A percentile compares a stretch with the other conserved stretches of the same genome.
Evolutionary conservation across 1,284 basidiomycete genomes (phyloP).

Genomic region (Pseudozyma pruni): DNA sequence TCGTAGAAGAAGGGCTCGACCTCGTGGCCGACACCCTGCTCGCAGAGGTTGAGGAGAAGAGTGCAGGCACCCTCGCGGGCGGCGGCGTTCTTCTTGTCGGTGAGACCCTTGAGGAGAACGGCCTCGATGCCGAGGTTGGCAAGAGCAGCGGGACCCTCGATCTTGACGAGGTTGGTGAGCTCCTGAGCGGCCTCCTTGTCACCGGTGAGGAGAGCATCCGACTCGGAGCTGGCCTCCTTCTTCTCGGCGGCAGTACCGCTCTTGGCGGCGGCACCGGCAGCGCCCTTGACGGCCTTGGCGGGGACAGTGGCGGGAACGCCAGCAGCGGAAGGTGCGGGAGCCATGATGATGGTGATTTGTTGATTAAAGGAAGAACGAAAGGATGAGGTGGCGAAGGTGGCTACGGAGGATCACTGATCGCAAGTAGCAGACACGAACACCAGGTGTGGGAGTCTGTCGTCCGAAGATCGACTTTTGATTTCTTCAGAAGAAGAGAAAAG

Average conservation of each 20-base stretch:
- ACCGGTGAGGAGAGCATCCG: constrained; percentile 67
- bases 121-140: constrained; percentile 80
- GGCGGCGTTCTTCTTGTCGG: constrained; percentile 74
- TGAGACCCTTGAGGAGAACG: constrained; percentile 79
- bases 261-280: constrained; percentile 65
- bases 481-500: constrained; percentile 30
- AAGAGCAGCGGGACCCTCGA: constrained; percentile 84
- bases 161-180: constrained; percentile 70
- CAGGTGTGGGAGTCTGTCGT: constrained; percentile 23
- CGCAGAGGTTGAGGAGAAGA: constrained; percentile 77
- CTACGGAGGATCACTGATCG: constrained; percentile 29
- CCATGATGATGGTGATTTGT: constrained; percentile 29
- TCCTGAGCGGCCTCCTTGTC: constrained; percentile 69
- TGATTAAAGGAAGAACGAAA: neutral
- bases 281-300: constrained; percentile 63
- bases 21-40: constrained; percentile 81
- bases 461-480: constrained; percentile 34
- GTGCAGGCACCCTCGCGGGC: constrained; percentile 79
- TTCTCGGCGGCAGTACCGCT: constrained; percentile 63
- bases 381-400: constrained; percentile 4
- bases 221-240: constrained; percentile 69
- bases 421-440: constrained; percentile 21
- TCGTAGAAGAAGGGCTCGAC: constrained; percentile 93
- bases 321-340: constrained; percentile 55
- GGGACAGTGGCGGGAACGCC: constrained; percentile 65